Evolutionary conservation across 495 filamentous ascomycete species (phyloP), one percentile per base, ranked within the genome.

Genomic region (Jackrogersella multiformis): DNA sequence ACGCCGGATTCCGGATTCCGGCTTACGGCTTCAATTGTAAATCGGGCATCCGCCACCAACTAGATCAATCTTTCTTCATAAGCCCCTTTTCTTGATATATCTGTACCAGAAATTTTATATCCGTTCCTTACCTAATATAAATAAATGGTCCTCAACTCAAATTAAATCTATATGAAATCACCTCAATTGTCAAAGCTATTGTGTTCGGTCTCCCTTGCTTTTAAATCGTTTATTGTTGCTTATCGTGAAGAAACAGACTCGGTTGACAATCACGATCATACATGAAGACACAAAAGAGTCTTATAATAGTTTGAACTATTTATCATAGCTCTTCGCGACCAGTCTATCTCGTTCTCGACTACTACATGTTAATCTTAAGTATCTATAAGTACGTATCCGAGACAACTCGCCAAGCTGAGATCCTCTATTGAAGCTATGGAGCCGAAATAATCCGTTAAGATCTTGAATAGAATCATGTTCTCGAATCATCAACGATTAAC

Each of bases 1-100:
- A 67, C 35, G 51, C 64, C 64, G 64, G 41, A 42, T 41, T 3
- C 64, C 57, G 57, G n/a, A n/a, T n/a, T n/a, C 64, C 64, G 64
- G 41, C 35, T 41, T 3, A 56, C 57, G 57, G 18, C 52, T 2
- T 9, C 38, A 36, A 42, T 35, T 46, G 10, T 5, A 46, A 46
- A 46, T 20, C 18, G 42, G 6, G n/a, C 7, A 5, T 9, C 4
- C 2, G 9, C 2, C 32, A 30, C 3, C 7, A 3, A 30, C 3
- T 30, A 3, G 7, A 30, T 30, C 26, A 30, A 30, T 30, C 4
- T 30, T 4, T 30, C 26, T 4, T 4, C 26, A 30, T 7, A 30
- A 3, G 4, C 26, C 26, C 26, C 26, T 30, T 30, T 30, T 30
- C 26, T 30, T 30, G 26, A 30, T 30, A 30, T 3, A 30, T 7